Evolutionary conservation across 352 stramenopile genomes (phyloP), one percentile per base, ranked within the genome.

Genomic region (Peronospora destructor): DNA sequence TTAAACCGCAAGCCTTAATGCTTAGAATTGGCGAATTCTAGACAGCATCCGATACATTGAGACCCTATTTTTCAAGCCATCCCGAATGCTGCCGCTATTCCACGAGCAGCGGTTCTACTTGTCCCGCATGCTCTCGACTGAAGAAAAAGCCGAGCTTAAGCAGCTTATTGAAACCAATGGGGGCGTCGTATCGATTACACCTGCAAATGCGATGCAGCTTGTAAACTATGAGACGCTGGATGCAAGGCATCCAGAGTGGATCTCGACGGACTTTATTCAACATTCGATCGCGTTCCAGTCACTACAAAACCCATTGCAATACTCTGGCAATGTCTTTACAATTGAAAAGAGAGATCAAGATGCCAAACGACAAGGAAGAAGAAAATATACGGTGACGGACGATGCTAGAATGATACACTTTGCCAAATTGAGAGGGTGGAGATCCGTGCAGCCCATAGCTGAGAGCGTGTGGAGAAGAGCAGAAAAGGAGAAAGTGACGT

Each of bases 321-420:
- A 85, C 59, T 70, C 69, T 43, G 61, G 56, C 0, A 25, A 16
- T 8, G 36, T 60, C 35, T 52, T 60, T 23, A 56, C 53, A 17
- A 38, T 43, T 21, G 6, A 26, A 9, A 10, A 19, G 33, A 17
- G 43, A 4, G 4, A n/a, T 25, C 13, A 13, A 9, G 0, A 5
- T 2, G 0, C 0, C 7, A 32, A 39, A 8, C 53, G 33, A 19
- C 40, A 45, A 6, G 50, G 45, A 1, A 49, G 35, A 25, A 33
- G 49, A 9, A 29, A 21, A n/a, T 87, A 79, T 57, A 70, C 71
- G 8, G 16, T 44, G 0, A 46, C 66, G 23, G 73, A 85, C 4
- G 54, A 80, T 28, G 76, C 62, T 8, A 53, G 59, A 25, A 81
- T 87, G 72, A 42, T 85, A 28, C 41, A 62, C 29, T 85, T 71